Conservation (phyloP, 176 grass and related monocot species). For the Ananas comosus region DNA sequence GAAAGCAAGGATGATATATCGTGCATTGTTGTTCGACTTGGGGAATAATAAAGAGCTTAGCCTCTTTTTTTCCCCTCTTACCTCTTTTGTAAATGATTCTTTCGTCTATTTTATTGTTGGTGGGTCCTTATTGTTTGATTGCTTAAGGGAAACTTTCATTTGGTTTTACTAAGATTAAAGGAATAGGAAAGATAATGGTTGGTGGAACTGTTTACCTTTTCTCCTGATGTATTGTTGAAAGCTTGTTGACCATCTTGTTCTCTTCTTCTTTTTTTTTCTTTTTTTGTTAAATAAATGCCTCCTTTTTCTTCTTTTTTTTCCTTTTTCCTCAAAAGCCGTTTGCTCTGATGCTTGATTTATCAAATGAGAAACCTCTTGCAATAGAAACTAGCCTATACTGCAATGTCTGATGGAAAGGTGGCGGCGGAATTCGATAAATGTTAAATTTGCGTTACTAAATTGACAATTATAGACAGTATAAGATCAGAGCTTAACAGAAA, state of each 20-base stretch:
- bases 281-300: neutral
- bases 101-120: neutral
- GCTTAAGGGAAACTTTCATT: neutral
- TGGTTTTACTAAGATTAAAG: neutral
- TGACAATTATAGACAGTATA: too few relatives aligned
- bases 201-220: neutral
- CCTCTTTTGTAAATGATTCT: constrained; percentile 1
- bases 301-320: neutral
- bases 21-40: constrained; percentile 32
- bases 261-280: neutral
- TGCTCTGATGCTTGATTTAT: neutral
- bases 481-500: too few relatives aligned
- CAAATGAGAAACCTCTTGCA: neutral
- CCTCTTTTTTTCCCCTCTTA: neutral
- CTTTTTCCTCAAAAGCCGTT: too few relatives aligned
- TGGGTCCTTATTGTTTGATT: constrained; percentile 1
- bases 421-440: too few relatives aligned
- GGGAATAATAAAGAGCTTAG: neutral
- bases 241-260: neutral
- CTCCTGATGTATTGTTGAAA: neutral
- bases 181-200: neutral
- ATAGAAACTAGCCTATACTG: too few relatives aligned
- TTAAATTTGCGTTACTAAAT: too few relatives aligned
- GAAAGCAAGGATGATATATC: constrained; percentile 40
- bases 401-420: too few relatives aligned